Evolutionary conservation across 441 rosid species (phyloP).

Genomic region (Rhodomyrtus psidioides): DNA sequence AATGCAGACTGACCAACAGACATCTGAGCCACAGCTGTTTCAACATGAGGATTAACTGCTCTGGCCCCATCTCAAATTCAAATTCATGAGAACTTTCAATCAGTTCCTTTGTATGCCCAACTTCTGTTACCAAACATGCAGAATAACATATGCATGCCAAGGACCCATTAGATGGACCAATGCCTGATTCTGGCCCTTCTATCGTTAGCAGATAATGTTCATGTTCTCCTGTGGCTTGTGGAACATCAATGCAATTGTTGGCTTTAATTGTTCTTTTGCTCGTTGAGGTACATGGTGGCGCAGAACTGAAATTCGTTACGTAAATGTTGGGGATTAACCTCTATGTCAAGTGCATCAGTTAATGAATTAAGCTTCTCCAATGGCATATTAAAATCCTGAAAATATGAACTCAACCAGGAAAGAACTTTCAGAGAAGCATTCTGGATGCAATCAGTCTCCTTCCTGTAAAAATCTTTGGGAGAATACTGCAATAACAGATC

Average conservation of each 20-base stretch:
- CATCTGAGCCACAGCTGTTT: slow-evolving; percentile 65
- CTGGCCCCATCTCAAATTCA: slow-evolving; percentile 87
- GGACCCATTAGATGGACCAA: slow-evolving; percentile 47
- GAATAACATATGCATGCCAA: slow-evolving; percentile 57
- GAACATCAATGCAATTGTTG: slow-evolving; percentile 3
- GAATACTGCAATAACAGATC: slow-evolving; percentile 62
- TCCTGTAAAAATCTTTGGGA: slow-evolving; percentile 51
- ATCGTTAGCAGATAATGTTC: slow-evolving; percentile 18
- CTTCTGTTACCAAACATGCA: slow-evolving; percentile 37
- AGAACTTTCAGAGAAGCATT: slow-evolving; percentile 72
- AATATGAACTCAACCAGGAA: slow-evolving; percentile 57
- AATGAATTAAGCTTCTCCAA: slow-evolving; percentile 29
- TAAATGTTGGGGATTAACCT: slow-evolving; percentile 27
- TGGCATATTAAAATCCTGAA: slow-evolving; percentile 36
- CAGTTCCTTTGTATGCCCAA: slow-evolving; percentile 44
- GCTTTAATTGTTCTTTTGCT: slow-evolving; percentile 14
- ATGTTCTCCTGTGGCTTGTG: slow-evolving; percentile 19
- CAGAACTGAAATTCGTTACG: slow-evolving; percentile 28
- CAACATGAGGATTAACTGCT: slow-evolving; percentile 52
- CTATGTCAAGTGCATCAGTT: slow-evolving; percentile 33
- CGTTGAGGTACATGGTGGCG: slow-evolving; percentile 19
- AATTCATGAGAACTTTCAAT: slow-evolving; percentile 74
- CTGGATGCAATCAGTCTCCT: slow-evolving; percentile 67
- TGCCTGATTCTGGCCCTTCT: slow-evolving; percentile 60
- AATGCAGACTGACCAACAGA: slow-evolving; percentile 77